Evolutionary conservation across 2,329 filamentous ascomycete genomes (phyloP), one percentile per base, ranked within the genome.

Genomic region (Cordyceps javanica): DNA sequence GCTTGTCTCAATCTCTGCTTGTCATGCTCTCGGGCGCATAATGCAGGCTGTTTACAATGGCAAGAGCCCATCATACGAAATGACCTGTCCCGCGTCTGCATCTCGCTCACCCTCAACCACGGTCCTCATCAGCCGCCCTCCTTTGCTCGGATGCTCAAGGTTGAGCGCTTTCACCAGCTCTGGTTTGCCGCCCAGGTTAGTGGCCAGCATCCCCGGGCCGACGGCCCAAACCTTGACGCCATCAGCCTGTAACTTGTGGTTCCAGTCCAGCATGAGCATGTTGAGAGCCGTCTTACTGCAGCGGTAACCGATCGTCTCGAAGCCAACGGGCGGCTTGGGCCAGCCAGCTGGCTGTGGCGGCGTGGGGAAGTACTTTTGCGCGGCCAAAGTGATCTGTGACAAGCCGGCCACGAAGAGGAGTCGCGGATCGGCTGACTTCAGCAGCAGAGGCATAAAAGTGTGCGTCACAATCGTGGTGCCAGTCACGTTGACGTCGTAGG

Each of bases 321-420:
- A 49, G 21, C 5, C 11, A 13, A 13, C 23, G 25, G n/a, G 23
- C 77, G 76, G 62, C 65, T 80, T 80, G 3, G 76, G 77, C 77
- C 78, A 81, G 0, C 77, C 77, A 5, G 69, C 68, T 5, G 60
- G 61, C 2, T 69, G 68, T 8, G 55, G 16, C 41, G 36, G 46
- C 44, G 68, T 72, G 9, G 65, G 62, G 1, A 64, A 64, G n/a
- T 68, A 65, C 28, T 62, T 59, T 5, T 50, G 44, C 21, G 64
- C 64, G 55, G 66, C 68, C 46, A 68, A 67, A 0, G 63, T 61
- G 3, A 79, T 65, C 0, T 70, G 67, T 3, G 73, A 71, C 0
- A 73, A 70, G 7, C 77, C 75, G 10, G 75, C 72, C 26, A 81
- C 63, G 65, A 81, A 81, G 41, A 79, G 55, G 44, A 81, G 60